Conservation (phyloP, 176 grass and related monocot genomes). For the Triticum dicoccoides region DNA sequence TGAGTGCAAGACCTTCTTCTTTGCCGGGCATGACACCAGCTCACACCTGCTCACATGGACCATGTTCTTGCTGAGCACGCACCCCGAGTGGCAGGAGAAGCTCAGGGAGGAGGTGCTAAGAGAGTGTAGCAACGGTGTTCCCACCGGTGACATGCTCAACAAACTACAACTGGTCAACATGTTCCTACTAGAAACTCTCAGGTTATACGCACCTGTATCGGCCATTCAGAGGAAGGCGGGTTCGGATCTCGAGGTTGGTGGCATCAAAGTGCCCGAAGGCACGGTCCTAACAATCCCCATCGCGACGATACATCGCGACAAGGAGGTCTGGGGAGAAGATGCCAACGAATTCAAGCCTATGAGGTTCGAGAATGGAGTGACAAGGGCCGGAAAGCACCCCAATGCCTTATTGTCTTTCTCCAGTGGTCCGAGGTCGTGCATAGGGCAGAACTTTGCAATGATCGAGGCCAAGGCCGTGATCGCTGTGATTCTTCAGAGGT, state of each 20-base stretch:
- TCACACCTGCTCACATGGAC: constrained; percentile 47
- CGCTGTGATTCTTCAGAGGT: constrained; percentile 43
- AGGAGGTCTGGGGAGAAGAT: constrained; percentile 50
- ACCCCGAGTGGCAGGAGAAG: constrained; percentile 45
- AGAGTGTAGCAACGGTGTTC: constrained; percentile 32
- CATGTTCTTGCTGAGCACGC: constrained; percentile 48
- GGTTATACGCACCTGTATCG: constrained; percentile 16
- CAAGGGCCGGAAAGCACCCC: constrained; percentile 32
- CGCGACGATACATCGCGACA: constrained; percentile 20
- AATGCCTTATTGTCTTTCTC: constrained; percentile 45
- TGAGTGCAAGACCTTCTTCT: constrained; percentile 70
- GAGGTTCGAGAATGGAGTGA: constrained; percentile 42
- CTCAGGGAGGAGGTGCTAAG: constrained; percentile 40
- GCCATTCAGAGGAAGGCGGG: not conserved
- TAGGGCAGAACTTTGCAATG: constrained; percentile 57
- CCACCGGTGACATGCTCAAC: constrained; percentile 19
- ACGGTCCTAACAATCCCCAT: constrained; percentile 8
- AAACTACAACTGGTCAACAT: constrained; percentile 33
- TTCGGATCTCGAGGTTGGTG: not conserved
- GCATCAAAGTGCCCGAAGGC: constrained; percentile 14
- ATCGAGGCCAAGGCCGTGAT: constrained; percentile 44
- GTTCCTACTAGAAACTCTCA: constrained; percentile 28
- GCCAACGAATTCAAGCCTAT: constrained; percentile 42
- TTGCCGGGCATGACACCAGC: constrained; percentile 57
- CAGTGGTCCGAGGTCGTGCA: constrained; percentile 35